Evolutionary conservation across 1,139 yeast genomes (phyloP).

Genomic region (Geotrichum citri-aurantii): DNA sequence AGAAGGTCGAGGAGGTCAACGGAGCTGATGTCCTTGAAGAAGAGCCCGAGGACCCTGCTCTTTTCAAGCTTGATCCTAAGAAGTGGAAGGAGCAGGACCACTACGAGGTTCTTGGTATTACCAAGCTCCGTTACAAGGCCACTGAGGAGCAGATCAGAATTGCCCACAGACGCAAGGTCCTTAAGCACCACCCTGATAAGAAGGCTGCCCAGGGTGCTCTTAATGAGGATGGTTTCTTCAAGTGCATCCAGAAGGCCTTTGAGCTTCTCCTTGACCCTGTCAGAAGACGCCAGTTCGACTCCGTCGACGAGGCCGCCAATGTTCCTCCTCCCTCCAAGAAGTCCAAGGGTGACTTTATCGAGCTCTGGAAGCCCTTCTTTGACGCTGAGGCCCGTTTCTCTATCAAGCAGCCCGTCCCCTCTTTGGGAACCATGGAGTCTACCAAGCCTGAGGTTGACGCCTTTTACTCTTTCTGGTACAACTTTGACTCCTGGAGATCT

Average conservation of each 20-base stretch:
- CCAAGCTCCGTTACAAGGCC: constrained; percentile 86
- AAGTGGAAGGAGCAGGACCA: constrained; percentile 97
- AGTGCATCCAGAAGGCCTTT: constrained; percentile 93
- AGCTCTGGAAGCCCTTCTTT: constrained; percentile 90
- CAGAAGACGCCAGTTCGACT: constrained; percentile 90
- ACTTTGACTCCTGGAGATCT: constrained; percentile 97
- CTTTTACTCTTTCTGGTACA: constrained; percentile 89
- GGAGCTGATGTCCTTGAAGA: constrained; percentile 74
- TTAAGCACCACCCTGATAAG: constrained; percentile 97
- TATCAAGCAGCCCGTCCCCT: constrained; percentile 81
- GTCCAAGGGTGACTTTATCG: constrained; percentile 60
- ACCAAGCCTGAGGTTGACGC: constrained; percentile 79
- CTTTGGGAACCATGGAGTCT: constrained; percentile 62
- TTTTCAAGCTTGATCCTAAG: constrained; percentile 88
- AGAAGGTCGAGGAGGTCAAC: constrained; percentile 58
- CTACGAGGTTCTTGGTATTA: constrained; percentile 91
- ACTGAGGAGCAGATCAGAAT: constrained; percentile 90
- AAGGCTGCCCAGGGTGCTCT: constrained; percentile 84
- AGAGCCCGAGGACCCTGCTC: constrained; percentile 62
- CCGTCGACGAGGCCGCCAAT: constrained; percentile 86
- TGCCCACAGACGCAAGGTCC: constrained; percentile 95
- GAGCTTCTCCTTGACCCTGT: constrained; percentile 81
- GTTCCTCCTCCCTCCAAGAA: constrained; percentile 69
- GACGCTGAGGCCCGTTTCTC: constrained; percentile 90
- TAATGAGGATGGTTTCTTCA: constrained; percentile 96